Evolutionary conservation across 495 filamentous ascomycete species (phyloP), one percentile per base, ranked within the genome.

Genomic region (Cryomyces minteri): DNA sequence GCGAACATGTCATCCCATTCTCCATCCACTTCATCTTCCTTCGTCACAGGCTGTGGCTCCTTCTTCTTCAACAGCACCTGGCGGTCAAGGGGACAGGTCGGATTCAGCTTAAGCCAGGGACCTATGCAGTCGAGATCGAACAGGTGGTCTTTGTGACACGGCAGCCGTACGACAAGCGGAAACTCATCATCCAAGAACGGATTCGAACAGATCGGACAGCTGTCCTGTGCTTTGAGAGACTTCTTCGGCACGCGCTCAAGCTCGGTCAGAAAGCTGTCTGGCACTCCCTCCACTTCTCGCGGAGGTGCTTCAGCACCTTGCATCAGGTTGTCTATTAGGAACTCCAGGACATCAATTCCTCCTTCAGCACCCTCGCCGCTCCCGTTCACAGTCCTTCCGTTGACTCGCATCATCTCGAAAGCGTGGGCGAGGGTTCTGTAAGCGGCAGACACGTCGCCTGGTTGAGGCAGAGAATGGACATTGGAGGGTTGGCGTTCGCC

Each of bases 121-220:
- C 72, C 70, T n/a, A 98, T 82, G 58, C 90, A 98, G 59, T 96
- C 88, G 10, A 95, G 62, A 60, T 98, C 90, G 63, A 94, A 95
- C 29, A 76, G 57, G 59, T 98, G 90, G 18, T 69, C 74, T 8
- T 70, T 69, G 53, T 88, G 77, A 56, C 90, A 98, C 25, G 86
- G 84, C 45, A 98, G 67, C 51, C 77, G 73, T 31, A 95, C 88
- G 11, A 95, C 88, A 9, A 98, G 70, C 14, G 84, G 81, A 51
- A 86, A 78, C 37, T 66, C 52, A 47, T 81, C 83, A 38, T 94
- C 87, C 11, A 94, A 58, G 53, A 85, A 95, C 33, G 67, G 64
- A 55, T 87, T 84, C 25, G 72, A 76, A 60, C 90, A 98, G 48
- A 98, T 95, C 1, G 84, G 82, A 52, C 90, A 98, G 29, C 58